Evolutionary conservation across 305 asterid species (phyloP), one percentile per base, ranked within the genome.

Genomic region (Fraxinus floribunda): DNA sequence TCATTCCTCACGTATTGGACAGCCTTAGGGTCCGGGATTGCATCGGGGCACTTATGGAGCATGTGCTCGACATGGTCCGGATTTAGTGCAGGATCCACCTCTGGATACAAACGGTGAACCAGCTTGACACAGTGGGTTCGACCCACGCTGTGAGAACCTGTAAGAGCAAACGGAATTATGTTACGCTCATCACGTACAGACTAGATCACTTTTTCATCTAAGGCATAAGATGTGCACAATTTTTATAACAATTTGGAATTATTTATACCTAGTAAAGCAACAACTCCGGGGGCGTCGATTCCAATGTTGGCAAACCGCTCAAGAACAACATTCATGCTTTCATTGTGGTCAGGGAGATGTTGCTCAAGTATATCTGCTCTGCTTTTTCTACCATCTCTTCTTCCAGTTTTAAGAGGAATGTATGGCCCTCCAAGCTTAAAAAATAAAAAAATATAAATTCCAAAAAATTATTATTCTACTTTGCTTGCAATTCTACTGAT

Each of bases 11-110:
- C 99, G 86, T 95, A 94, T 84, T 95, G 98, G 73, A 95, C 98
- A 1, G 98, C 99, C 92, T 94, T 95, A 5, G 99, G 99, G 85
- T 95, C 99, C 3, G 99, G 99, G 60, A 95, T 94, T 5, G 99
- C 57, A 64, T 95, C 98, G 3, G 98, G 98, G 86, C 98, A 95
- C 90, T 95, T 94, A 92, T 92, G 87, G 78, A 95, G 94, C 98
- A 95, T 95, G 90, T 95, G 99, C 85, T 91, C 89, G 1, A 95
- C 97, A 35, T 95, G 99, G 78, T 35, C 84, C 0, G 97, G 97
- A 82, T 95, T 93, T 76, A 94, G 92, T 6, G 93, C 89, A 0
- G 97, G 97, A 77, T 94, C 99, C 30, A 94, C 98, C 84, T 95
- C 98, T 11, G 99, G 99, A 85, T 95, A 95, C 16, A 95, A 83